Evolutionary conservation across 1,139 yeast species (phyloP).

Genomic region (Debaryomyces psychrophilus): DNA sequence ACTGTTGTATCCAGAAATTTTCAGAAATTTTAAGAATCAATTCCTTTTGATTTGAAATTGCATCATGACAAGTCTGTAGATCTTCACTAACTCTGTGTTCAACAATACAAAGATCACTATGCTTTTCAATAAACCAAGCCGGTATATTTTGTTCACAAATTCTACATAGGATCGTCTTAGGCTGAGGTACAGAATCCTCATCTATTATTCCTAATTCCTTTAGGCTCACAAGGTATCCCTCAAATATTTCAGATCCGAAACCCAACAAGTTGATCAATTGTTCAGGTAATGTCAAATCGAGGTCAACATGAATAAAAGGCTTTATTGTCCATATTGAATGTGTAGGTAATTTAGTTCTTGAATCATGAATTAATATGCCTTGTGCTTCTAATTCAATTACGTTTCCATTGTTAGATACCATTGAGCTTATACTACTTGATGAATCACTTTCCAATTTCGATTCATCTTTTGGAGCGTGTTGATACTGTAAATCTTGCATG

Average conservation of each 20-base stretch:
- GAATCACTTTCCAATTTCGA: constrained; percentile 6
- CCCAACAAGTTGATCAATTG: constrained; percentile 75
- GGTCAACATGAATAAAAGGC: constrained; percentile 67
- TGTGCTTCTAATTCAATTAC: constrained; percentile 86
- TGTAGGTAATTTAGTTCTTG: constrained; percentile 59
- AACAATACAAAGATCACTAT: constrained; percentile 82
- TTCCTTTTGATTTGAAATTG: constrained; percentile 71
- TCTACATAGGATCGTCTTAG: constrained; percentile 79
- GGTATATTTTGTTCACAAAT: constrained; percentile 93
- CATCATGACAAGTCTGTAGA: constrained; percentile 78
- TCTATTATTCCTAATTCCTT: constrained; percentile 64
- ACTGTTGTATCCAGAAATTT: constrained; percentile 23
- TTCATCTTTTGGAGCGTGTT: constrained; percentile 7
- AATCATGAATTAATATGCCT: constrained; percentile 85
- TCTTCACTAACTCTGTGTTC: constrained; percentile 85
- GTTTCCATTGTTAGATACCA: constrained; percentile 57
- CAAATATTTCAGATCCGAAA: constrained; percentile 85
- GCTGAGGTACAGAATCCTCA: constrained; percentile 70
- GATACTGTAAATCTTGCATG: constrained; percentile 1
- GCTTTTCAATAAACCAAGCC: constrained; percentile 95
- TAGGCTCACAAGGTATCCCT: constrained; percentile 66
- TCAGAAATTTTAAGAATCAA: constrained; percentile 52
- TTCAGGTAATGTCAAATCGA: constrained; percentile 67
- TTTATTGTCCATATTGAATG: constrained; percentile 94
- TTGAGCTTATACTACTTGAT: constrained; percentile 5